Base-by-base conservation (phyloP, 768 basidiomycete genomes). In the Amanita thiersii region DNA sequence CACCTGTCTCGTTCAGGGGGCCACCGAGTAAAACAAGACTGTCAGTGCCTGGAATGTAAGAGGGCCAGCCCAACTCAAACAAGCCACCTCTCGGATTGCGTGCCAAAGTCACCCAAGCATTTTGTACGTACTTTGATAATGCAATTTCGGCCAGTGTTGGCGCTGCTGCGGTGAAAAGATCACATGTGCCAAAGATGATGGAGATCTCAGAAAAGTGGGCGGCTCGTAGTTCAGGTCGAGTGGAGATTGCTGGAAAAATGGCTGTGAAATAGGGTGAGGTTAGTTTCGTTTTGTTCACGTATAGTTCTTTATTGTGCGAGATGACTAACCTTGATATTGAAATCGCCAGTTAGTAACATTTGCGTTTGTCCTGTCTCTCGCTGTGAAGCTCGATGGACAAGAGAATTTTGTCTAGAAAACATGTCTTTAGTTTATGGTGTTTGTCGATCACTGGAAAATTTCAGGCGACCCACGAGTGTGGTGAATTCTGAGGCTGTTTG, bases 41-140 rank as follows among this genome's bases (percentile, higher is more conserved):
- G 5, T 50, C 18, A 3, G 43, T 43, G 7, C 48, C 37, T 11
- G 53, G 53, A 19, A 49, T 42, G 31, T 52, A 57, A 18, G 35
- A 30, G 15, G 56, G 56, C 54, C 56, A 57, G 9, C 48, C 52
- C 14, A 46, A 31, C 10, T 39, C 43, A 1, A 40, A 35, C 38
- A 66, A 43, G 1, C 63, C 65, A 8, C 56, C 39, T 4, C 39
- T 24, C 1, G 66, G 64, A 48, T 68, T 54, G n/a, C 61, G 56
- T n/a, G 66, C 66, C 39, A 70, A 70, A 4, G 61, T 54, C 1
- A 67, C 64, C 67, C 68, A 70, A 0, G 64, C 65, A 4, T 51
- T 46, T 45, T 68, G 66, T 1, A 66, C 40, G 40, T 58, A 62
- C 38, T 45, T 52, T 1, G 65, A 60, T 26, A 68, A 50, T 14